Evolutionary conservation across 495 filamentous ascomycete species (phyloP), one percentile per base, ranked within the genome.

Genomic region (Aspergillus cristatus): DNA sequence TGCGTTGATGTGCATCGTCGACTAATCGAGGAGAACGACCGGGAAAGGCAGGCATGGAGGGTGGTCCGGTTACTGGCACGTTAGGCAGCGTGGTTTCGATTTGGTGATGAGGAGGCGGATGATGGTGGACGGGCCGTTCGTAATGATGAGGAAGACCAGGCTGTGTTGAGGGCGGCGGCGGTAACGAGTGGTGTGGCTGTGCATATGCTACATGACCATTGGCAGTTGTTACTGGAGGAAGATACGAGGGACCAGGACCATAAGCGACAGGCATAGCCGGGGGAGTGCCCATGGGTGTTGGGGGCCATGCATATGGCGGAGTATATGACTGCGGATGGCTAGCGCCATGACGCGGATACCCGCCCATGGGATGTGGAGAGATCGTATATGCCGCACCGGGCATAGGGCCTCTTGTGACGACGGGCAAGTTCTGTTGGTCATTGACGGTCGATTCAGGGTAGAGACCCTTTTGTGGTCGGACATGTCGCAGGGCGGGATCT

Each of bases 361-460:
- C 59, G 34, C 62, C 50, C 57, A 78, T 65, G 45, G 60, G 65
- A 16, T 74, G 70, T 14, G 74, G 66, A 25, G 68, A 56, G 12
- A 72, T 67, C 4, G 67, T 52, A 44, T 74, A 79, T 0, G 65
- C 47, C 6, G 74, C 68, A 26, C 69, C 73, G 16, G 55, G 52
- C 76, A 82, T 81, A 1, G 79, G 77, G 1, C 72, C 68, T 18
- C 76, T 70, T 14, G 79, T 79, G 2, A 81, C 76, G 10, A 78
- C 65, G 24, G 79, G 71, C 33, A 83, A 71, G 36, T 74, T 81
- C 45, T 78, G 75, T 37, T 81, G 74, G 41, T 96, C 91, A 47
- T 86, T 83, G 24, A 96, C 73, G n/a, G 88, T 95, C 4, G 93
- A 90, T 58, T 98, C 91, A 1, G 93, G 93, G 53, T 98, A 98